Conservation (phyloP, 2,329 filamentous ascomycete species). For the Phaeoacremonium minimum region DNA sequence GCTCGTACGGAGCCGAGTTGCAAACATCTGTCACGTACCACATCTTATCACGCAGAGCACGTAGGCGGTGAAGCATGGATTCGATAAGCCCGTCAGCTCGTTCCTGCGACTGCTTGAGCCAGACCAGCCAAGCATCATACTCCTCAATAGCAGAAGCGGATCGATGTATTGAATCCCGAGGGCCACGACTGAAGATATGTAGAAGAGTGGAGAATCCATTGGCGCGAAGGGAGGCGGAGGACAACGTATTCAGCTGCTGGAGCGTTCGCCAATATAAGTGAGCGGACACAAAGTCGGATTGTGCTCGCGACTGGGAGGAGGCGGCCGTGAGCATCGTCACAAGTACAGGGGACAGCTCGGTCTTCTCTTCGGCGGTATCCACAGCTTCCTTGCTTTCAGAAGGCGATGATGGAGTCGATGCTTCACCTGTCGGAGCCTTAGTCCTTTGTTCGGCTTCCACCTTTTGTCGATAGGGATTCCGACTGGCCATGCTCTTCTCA, state of each 20-base stretch:
- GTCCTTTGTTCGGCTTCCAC: background rate
- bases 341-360: conserved; percentile 47
- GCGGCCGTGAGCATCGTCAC: conserved; percentile 74
- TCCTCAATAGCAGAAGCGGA: conserved; percentile 72
- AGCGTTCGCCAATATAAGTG: conserved; percentile 84
- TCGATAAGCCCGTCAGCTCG: conserved; percentile 71
- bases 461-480: conserved; percentile 49
- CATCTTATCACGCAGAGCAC: conserved; percentile 88
- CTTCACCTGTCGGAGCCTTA: conserved; percentile 7
- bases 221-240: conserved; percentile 55
- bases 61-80: conserved; percentile 68
- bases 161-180: conserved; percentile 63
- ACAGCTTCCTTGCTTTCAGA: conserved; percentile 20
- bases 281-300: conserved; percentile 78
- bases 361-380: conserved; percentile 28
- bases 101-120: conserved; percentile 78
- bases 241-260: conserved; percentile 63
- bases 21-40: conserved; percentile 96
- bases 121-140: conserved; percentile 77
- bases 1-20: conserved; percentile 83
- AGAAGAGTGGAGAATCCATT: conserved; percentile 69
- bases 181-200: conserved; percentile 69
- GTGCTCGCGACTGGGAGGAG: conserved; percentile 69
- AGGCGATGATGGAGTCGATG: conserved; percentile 15
- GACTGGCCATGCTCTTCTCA: conserved; percentile 47